Conservation (phyloP, 257 asterid genomes). For the Nicotiana paniculata region DNA sequence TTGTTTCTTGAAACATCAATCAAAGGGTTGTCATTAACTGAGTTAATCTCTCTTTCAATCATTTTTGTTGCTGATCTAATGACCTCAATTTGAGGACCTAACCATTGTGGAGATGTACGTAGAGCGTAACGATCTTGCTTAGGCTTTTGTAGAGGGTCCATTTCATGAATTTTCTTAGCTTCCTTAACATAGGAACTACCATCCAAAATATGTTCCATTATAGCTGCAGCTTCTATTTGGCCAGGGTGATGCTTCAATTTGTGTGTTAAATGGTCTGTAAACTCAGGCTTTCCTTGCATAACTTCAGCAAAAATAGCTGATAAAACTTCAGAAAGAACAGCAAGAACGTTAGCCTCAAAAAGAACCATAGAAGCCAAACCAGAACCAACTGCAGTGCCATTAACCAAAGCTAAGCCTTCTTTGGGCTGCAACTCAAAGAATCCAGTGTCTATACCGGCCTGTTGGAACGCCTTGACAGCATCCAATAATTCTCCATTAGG, state of each 20-base stretch:
- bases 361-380: conserved; percentile 26
- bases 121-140: conserved; percentile 27
- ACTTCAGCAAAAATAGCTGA: conserved; percentile 28
- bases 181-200: conserved; percentile 27
- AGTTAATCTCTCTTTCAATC: conserved; percentile 25
- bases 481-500: conserved; percentile 14
- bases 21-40: conserved; percentile 27
- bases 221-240: conserved; percentile 28
- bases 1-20: conserved; percentile 28
- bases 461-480: conserved; percentile 12
- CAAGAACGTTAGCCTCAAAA: conserved; percentile 23
- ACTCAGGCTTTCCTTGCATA: conserved; percentile 27
- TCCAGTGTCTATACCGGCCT: conserved; percentile 16
- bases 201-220: conserved; percentile 29
- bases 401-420: conserved; percentile 25
- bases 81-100: conserved; percentile 27
- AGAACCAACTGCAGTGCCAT: conserved; percentile 30
- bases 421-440: conserved; percentile 27
- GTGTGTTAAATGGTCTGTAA: conserved; percentile 26
- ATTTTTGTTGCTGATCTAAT: conserved; percentile 21
- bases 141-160: conserved; percentile 22
- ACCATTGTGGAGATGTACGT: conserved; percentile 29
- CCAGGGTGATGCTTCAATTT: conserved; percentile 27
- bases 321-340: conserved; percentile 19
- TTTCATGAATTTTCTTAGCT: conserved; percentile 15